Base-by-base conservation (phyloP, 1,139 yeast species). In the Candida buenavistaensis region DNA sequence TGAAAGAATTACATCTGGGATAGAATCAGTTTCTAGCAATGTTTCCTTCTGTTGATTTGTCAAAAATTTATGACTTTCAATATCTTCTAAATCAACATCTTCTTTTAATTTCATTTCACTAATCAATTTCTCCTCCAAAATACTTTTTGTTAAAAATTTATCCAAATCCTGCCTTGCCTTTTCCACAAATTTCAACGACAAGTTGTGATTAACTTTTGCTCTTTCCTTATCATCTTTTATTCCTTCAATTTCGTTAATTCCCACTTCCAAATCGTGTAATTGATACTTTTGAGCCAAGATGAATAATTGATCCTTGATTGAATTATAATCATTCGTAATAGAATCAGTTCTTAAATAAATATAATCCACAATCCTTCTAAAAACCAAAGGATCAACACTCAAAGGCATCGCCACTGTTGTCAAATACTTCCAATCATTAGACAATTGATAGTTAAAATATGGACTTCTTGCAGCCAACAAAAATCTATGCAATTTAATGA, bases 1-100 rank as follows among this genome's bases (percentile, higher is more conserved):
- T 2, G 66, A 53, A 1, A 80, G 41, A 3, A 78, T 59, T 0
- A 74, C 56, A 53, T 82, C 88, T 0, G 86, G 75, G 22, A 57
- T 53, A 2, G 72, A 52, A 5, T 54, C 39, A 5, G 56, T 39
- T 2, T 47, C 44, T 5, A 63, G 38, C 10, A 68, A 41, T 9
- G 46, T 36, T 6, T 32, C 14, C 27, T 50, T 51, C 14, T 50
- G 49, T 2, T 45, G 41, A 1, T 36, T 37, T 1, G 52, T 29
- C 7, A 65, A 37, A 26, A 41, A 52, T 9, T 35, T 39, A 3
- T 30, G 33, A 13, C 55, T 45, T 12, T 57, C 55, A 3, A 67
- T 54, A 31, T 64, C 72, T 33, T 65, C 71, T 28, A 60, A 46
- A 14, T 59, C 64, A 2, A 51, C 36, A 15, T 54, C 64, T 3